These are phyloP conservation scores for Tolypocladium amazonense DNA, from an alignment of 2,329 filamentous ascomycete genomes.

Conservation along the genomic window DNA sequence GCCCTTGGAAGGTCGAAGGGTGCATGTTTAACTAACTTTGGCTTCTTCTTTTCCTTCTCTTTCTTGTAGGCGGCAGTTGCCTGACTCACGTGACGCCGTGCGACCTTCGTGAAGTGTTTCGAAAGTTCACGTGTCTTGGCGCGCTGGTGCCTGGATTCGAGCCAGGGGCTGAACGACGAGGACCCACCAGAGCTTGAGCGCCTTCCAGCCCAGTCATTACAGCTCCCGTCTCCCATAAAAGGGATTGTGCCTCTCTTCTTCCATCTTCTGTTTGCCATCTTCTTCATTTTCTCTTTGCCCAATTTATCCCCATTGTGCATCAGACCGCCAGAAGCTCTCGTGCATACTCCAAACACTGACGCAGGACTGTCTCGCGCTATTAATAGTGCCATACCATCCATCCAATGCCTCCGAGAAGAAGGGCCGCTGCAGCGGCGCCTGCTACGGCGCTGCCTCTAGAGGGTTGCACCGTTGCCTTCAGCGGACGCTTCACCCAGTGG, in stretches of 20 bases:
- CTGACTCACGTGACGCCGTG: background rate
- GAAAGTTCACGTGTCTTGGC: background rate
- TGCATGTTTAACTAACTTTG: background rate
- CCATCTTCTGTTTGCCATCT: background rate
- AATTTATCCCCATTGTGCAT: background rate
- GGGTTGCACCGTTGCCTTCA: slow-evolving; percentile 1
- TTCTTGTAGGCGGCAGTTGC: background rate
- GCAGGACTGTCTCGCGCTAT: background rate
- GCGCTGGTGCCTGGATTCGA: slow-evolving; percentile 1
- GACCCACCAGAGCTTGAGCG: background rate
- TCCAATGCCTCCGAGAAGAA: background rate
- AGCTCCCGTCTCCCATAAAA: background rate
- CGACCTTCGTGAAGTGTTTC: background rate
- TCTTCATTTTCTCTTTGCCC: background rate
- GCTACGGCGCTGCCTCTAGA: background rate
- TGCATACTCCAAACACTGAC: background rate
- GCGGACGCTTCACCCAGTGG: background rate
- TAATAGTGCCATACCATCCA: background rate
- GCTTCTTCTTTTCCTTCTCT: no score
- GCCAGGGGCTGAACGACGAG: background rate
- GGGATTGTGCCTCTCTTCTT: background rate
- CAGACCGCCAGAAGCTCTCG: background rate
- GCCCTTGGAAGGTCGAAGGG: background rate
- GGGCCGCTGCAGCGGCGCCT: slow-evolving; percentile 1
- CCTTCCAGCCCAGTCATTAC: background rate